Evolutionary conservation across 176 grass and related monocot species (phyloP), one percentile per base, ranked within the genome.

Genomic region (Musa troglodytarum): DNA sequence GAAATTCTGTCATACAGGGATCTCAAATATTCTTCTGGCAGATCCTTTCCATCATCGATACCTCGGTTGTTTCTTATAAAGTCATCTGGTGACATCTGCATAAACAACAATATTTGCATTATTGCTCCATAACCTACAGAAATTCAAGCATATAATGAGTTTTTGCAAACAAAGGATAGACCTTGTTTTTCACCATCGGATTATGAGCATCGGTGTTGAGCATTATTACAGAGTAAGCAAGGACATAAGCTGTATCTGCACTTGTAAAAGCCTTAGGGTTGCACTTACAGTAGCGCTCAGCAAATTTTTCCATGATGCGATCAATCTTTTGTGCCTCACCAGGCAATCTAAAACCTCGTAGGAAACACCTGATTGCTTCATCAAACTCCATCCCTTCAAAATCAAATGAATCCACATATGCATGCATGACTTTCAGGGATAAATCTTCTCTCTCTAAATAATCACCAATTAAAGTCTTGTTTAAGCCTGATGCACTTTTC

Each of bases 311-410:
- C 91, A 99, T 92, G 63, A 99, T 89, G 34, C 96, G 73, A 78
- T 99, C 96, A 52, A 99, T 99, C 78, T 99, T 99, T 82, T 99
- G 96, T 79, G 96, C 96, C 80, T 99, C 96, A 77, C 96, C 91
- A 81, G 96, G 96, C 82, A 99, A 89, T 24, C 91, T 86, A 79
- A 99, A 99, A 58, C 96, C 88, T 89, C 86, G 88, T 76, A 95
- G 82, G 68, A 99, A 99, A 74, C 78, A 71, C 71, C 96, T 85
- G 81, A 99, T 99, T 22, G 96, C 88, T 85, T 95, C 90, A 80
- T 95, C 96, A 83, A 99, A 95, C 73, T 92, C 84, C 88, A 89
- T 84, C 53, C 83, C 79, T 89, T 99, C 86, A 81, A 99, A 92
- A 68, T 95, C 89, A 84, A 95, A 99, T 56, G 96, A 89, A 84